Conservation (phyloP, 352 stramenopile species). For the Nothophytophthora sp. region DNA sequence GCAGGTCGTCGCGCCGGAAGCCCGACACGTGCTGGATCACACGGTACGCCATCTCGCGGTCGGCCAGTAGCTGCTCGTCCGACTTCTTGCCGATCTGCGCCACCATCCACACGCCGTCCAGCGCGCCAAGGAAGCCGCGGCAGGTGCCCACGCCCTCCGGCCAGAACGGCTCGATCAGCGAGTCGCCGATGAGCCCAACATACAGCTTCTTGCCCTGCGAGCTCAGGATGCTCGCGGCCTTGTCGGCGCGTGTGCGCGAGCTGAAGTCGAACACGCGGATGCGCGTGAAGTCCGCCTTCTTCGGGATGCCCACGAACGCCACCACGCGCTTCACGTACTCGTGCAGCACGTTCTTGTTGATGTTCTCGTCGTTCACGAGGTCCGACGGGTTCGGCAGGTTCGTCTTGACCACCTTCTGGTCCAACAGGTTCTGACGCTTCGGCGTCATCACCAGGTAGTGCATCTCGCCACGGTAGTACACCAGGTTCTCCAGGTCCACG, state of each 20-base stretch:
- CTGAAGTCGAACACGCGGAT: constrained; percentile 83
- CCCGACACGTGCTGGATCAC: constrained; percentile 60
- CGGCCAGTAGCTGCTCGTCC: constrained; percentile 65
- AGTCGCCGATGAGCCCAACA: constrained; percentile 71
- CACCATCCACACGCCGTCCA: constrained; percentile 75
- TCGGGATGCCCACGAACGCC: constrained; percentile 65
- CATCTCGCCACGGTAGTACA: constrained; percentile 84
- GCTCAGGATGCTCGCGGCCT: constrained; percentile 60
- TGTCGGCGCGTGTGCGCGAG: constrained; percentile 61
- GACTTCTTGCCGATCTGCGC: constrained; percentile 54
- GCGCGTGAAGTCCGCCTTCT: constrained; percentile 52
- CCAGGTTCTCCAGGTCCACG: constrained; percentile 73
- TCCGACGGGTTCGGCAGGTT: constrained; percentile 51
- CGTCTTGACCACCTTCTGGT: constrained; percentile 56
- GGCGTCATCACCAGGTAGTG: constrained; percentile 87
- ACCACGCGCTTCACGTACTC: constrained; percentile 60
- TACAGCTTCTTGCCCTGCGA: constrained; percentile 70
- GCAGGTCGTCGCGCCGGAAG: constrained; percentile 54
- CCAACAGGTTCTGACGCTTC: constrained; percentile 63
- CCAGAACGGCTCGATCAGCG: constrained; percentile 80
- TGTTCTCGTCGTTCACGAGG: constrained; percentile 59
- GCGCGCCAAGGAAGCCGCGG: constrained; percentile 68
- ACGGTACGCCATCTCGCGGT: constrained; percentile 63
- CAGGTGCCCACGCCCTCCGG: constrained; percentile 69
- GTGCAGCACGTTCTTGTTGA: constrained; percentile 48